Evolutionary conservation across 805 yeast genomes (phyloP), one percentile per base, ranked within the genome.

Genomic region (Dipodascopsis tothii): DNA sequence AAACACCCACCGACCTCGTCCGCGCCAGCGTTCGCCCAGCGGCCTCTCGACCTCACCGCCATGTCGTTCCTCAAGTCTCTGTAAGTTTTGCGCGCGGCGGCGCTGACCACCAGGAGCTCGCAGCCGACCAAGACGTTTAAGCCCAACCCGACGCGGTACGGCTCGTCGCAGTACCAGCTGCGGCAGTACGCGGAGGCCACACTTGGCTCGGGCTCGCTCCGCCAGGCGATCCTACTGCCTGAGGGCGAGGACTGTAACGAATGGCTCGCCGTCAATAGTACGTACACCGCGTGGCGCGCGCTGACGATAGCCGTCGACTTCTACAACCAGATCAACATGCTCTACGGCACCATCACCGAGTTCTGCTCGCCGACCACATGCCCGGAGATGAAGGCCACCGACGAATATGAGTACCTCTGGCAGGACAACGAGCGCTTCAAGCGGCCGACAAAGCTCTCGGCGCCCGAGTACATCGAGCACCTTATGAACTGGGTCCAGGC

Each of bases 351-450:
- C 3, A 84, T 92, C 52, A 90, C 97, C 1, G 95, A 87, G 65
- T 88, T 92, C 59, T 92, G 99, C 63, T 86, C 96, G 0, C 96
- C 97, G 2, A 64, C 69, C n/a, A 75, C 94, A 2, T 92, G 99
- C 62, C 97, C 98, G 2, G 70, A 92, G 46, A 92, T 92, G 99
- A 88, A 84, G 45, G 99, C 99, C 18, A 90, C 97, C 0, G 92
- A 82, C 49, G 96, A 88, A 67, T 50, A 50, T 32, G 98, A 92
- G 64, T 92, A 92, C 60, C 71, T 92, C 47, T 92, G 99, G 99
- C 95, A 90, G 61, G 95, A 88, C 56, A 69, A 69, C 52, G 68
- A 76, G 34, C 64, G 68, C 45, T 70, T 63, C 55, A 74, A 74
- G 57, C 78, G 81, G 48, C 97, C 98, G 0, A 77, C 84, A 5